Conservation (phyloP, 1,284 basidiomycete genomes). For the Cryptococcus sp. region DNA sequence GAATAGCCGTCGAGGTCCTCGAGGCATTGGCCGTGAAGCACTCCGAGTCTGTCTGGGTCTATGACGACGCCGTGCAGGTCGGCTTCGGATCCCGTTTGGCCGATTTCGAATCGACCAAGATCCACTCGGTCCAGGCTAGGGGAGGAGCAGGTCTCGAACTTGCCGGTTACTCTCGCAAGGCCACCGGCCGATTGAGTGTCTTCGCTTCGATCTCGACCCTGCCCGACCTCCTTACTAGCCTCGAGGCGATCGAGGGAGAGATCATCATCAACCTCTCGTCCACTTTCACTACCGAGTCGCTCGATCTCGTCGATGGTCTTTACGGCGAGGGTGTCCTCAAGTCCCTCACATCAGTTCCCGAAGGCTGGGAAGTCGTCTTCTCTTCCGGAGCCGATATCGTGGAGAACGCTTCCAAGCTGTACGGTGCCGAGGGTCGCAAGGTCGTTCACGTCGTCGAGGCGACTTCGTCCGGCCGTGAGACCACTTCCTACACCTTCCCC, state of each 20-base stretch:
- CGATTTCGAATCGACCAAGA: constrained; percentile 50
- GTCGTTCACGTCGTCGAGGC: constrained; percentile 52
- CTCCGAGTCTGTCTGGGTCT: constrained; percentile 49
- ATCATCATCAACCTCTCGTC: constrained; percentile 79
- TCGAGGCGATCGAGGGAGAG: constrained; percentile 66
- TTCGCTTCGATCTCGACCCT: constrained; percentile 57
- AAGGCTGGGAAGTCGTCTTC: constrained; percentile 72
- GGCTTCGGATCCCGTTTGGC: constrained; percentile 43
- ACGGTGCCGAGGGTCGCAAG: constrained; percentile 34
- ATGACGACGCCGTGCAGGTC: constrained; percentile 50
- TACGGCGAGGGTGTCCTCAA: constrained; percentile 58
- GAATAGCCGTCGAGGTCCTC: constrained; percentile 44
- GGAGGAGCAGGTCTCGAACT: constrained; percentile 81
- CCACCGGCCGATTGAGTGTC: constrained; percentile 57
- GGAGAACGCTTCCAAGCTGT: constrained; percentile 62
- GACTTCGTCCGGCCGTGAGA: constrained; percentile 47
- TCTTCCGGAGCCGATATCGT: constrained; percentile 76
- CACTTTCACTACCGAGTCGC: constrained; percentile 66
- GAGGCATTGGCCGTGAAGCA: constrained; percentile 49
- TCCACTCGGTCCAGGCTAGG: constrained; percentile 77
- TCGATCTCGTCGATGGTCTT: constrained; percentile 63
- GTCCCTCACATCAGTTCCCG: constrained; percentile 65
- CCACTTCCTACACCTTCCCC: constrained; percentile 45
- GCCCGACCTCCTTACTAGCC: constrained; percentile 71
- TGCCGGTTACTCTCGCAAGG: constrained; percentile 65